Conservation (phyloP, 306 rosid species). For the Cucurbita argyrosperma region DNA sequence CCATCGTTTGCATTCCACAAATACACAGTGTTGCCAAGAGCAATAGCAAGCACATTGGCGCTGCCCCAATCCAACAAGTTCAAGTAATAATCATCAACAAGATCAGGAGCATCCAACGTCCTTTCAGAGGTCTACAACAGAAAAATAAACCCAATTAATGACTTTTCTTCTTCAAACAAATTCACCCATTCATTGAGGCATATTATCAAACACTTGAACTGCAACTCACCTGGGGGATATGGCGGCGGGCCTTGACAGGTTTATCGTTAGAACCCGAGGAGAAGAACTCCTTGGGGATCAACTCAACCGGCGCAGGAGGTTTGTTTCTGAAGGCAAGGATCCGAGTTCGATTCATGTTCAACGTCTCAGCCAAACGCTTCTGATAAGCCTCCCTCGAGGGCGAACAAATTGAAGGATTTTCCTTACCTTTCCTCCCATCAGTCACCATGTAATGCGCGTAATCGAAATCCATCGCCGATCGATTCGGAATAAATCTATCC, state of each 20-base stretch:
- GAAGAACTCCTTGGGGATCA: slow-evolving; percentile 30
- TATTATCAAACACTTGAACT: neutral
- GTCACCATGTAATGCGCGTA: slow-evolving; percentile 38
- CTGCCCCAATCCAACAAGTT: slow-evolving; percentile 70
- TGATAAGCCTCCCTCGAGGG: slow-evolving; percentile 47
- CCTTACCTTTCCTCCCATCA: slow-evolving; percentile 35
- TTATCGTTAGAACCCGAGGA: slow-evolving; percentile 22
- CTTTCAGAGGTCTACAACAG: slow-evolving; percentile 50
- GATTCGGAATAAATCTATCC: slow-evolving; percentile 41
- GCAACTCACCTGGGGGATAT: slow-evolving; percentile 50
- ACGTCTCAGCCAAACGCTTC: slow-evolving; percentile 41
- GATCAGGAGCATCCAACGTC: slow-evolving; percentile 72
- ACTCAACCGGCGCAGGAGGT: slow-evolving; percentile 44
- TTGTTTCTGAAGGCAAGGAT: slow-evolving; percentile 83
- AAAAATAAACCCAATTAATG: neutral
- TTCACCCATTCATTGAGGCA: neutral
- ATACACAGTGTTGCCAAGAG: slow-evolving; percentile 46
- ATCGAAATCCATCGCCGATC: slow-evolving; percentile 38
- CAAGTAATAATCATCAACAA: slow-evolving; percentile 55
- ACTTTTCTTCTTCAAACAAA: neutral
- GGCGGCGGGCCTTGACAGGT: slow-evolving; percentile 27
- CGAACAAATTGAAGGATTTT: slow-evolving; percentile 31
- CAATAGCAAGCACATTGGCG: slow-evolving; percentile 44
- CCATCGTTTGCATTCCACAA: slow-evolving; percentile 54
- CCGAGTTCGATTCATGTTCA: slow-evolving; percentile 54